Evolutionary conservation across 2,329 filamentous ascomycete species (phyloP).

Genomic region (Endothia cerciana): DNA sequence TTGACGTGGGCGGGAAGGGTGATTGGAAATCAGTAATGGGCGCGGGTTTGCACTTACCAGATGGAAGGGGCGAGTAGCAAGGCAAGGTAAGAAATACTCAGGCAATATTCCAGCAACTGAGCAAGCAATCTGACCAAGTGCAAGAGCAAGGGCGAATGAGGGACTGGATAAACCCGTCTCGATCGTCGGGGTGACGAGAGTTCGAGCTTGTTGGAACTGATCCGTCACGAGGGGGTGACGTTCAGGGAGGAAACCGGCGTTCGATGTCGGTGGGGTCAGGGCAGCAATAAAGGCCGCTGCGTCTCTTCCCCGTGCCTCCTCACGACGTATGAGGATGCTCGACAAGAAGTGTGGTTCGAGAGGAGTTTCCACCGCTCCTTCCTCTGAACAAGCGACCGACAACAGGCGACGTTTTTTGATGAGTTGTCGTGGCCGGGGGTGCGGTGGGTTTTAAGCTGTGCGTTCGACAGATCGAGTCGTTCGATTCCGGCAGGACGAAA

Average conservation of each 20-base stretch:
- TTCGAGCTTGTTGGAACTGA: constrained; percentile 15
- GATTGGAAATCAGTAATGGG: background rate
- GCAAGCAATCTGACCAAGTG: constrained; percentile 18
- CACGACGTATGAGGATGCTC: background rate
- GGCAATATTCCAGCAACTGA: constrained; percentile 41
- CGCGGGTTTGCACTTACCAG: constrained; percentile 23
- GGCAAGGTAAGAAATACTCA: constrained; percentile 31
- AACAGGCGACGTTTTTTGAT: constrained; percentile 5
- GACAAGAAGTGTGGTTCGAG: background rate
- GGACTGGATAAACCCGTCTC: constrained; percentile 19
- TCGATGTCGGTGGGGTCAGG: no score
- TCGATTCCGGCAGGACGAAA: constrained; percentile 5
- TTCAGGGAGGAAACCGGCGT: background rate
- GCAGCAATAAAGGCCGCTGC: background rate
- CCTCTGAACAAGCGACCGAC: background rate
- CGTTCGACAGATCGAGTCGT: constrained; percentile 3
- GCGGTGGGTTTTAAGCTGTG: background rate
- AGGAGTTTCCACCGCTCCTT: background rate
- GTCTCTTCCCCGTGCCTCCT: background rate
- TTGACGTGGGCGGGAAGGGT: background rate
- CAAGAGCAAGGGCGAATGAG: background rate
- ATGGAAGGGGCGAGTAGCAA: constrained; percentile 25
- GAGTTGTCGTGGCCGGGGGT: background rate
- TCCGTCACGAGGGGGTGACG: background rate
- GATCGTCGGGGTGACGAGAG: constrained; percentile 27